phyloP scores from a whole-genome alignment of 805 yeast genomes.

The Candida ponderosae region DNA sequence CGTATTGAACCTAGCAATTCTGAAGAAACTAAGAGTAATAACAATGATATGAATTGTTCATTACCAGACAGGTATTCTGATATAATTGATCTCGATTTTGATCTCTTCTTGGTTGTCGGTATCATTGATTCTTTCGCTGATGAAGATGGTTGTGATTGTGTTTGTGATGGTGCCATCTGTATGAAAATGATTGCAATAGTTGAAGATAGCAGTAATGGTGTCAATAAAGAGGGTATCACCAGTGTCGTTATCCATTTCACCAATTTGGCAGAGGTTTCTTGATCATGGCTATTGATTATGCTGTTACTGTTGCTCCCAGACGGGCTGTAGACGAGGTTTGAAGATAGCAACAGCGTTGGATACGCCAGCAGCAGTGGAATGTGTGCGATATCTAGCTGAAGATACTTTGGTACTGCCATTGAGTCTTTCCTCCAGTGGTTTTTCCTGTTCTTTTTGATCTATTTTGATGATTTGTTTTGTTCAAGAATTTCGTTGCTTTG shows the following conservation, averaged over 20 bases:
- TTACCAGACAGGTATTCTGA: no score
- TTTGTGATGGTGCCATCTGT: not conserved
- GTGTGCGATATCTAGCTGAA: constrained; percentile 14
- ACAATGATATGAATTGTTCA: not conserved
- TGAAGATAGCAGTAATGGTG: constrained; percentile 11
- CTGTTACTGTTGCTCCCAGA: not conserved
- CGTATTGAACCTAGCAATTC: not conserved
- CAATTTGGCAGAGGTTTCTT: not conserved
- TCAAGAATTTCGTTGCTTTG: no score
- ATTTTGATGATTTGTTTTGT: no score
- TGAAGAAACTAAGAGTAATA: not conserved
- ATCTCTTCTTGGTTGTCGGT: not conserved
- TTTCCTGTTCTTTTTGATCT: no score
- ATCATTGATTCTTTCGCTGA: not conserved
- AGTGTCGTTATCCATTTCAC: not conserved
- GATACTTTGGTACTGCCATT: no score
- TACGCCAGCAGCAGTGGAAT: constrained; percentile 20
- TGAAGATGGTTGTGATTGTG: not conserved
- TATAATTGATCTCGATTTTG: no score
- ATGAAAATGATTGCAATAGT: constrained; percentile 7
- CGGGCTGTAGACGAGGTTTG: constrained; percentile 8
- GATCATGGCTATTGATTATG: not conserved
- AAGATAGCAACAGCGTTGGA: constrained; percentile 17
- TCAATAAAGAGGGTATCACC: constrained; percentile 1
- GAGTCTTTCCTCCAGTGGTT: no score